phyloP scores from a whole-genome alignment of 208 protist species.

The Leishmania gerbilli region DNA sequence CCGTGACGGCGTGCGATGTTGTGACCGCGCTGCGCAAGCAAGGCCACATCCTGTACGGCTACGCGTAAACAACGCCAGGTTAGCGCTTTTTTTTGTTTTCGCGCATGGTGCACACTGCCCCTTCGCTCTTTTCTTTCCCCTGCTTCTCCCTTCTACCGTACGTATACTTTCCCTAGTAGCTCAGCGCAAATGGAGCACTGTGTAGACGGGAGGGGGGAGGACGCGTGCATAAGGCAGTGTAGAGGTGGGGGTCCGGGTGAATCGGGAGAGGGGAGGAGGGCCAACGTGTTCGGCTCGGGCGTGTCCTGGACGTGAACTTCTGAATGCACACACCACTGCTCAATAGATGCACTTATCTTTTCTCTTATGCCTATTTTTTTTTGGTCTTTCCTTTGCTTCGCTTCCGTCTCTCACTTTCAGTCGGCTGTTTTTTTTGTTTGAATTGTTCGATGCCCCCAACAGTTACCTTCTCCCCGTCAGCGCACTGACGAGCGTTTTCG shows the following conservation, averaged over 20 bases:
- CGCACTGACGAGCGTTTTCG: not conserved
- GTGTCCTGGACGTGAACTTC: not conserved
- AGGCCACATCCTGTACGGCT: slow-evolving; percentile 91
- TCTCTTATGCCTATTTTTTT: not conserved
- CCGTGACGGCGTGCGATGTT: slow-evolving; percentile 84
- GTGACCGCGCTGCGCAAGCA: slow-evolving; percentile 90
- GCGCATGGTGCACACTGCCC: not conserved
- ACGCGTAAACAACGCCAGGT: slow-evolving; percentile 38
- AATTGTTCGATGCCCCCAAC: not conserved
- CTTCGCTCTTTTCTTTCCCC: not conserved
- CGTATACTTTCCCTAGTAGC: not conserved
- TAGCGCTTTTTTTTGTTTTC: not conserved
- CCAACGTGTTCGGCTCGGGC: not conserved
- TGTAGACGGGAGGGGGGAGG: not conserved
- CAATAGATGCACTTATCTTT: not conserved
- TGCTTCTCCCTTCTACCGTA: not conserved
- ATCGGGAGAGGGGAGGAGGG: not conserved
- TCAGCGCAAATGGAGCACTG: not conserved
- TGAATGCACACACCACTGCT: not conserved
- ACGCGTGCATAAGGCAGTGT: not conserved
- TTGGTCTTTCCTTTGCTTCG: not conserved
- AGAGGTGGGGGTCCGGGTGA: not conserved
- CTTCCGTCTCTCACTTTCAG: not conserved
- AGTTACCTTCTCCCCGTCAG: not conserved
- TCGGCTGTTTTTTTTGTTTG: not conserved